Conservation (phyloP, 2,329 filamentous ascomycete genomes). For the Claviceps lovelessii region DNA sequence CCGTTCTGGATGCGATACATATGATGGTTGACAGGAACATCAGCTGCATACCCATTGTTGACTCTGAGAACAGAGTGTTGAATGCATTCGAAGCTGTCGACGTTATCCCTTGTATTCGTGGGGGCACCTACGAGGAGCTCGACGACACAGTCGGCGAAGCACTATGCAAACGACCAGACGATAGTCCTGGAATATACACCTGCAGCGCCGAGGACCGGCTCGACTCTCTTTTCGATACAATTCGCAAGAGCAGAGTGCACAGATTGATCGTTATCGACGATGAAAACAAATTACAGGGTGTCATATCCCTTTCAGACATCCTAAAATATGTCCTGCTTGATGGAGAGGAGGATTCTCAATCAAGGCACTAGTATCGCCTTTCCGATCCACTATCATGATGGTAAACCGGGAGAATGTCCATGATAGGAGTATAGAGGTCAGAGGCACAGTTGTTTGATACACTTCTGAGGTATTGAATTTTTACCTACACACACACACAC, state of each 20-base stretch:
- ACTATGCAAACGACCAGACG: slow-evolving; percentile 70
- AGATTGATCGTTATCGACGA: slow-evolving; percentile 88
- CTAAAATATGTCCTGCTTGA: slow-evolving; percentile 83
- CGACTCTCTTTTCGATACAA: slow-evolving; percentile 92
- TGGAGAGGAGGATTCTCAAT: slow-evolving; percentile 45
- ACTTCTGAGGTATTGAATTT: neutral
- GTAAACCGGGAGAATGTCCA: neutral
- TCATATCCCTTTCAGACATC: slow-evolving; percentile 91
- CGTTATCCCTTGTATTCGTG: slow-evolving; percentile 90
- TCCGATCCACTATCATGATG: neutral
- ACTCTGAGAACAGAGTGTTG: slow-evolving; percentile 60
- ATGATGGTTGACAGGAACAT: slow-evolving; percentile 87
- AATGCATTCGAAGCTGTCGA: slow-evolving; percentile 98
- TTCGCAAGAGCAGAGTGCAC: slow-evolving; percentile 88
- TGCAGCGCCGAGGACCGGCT: slow-evolving; percentile 84
- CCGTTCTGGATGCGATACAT: slow-evolving; percentile 89
- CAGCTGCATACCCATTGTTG: slow-evolving; percentile 85
- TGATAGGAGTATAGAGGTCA: slow-evolving; percentile 1
- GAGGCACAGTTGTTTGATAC: neutral
- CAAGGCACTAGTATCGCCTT: neutral
- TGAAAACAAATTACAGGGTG: slow-evolving; percentile 67
- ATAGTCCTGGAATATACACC: slow-evolving; percentile 93
- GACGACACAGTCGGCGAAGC: slow-evolving; percentile 78
- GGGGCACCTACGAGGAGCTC: slow-evolving; percentile 81
- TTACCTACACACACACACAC: neutral